Percentiles rank a stretch among this genome's conserved stretches.
Evolutionary conservation across 345 rosid genomes (phyloP).

Genomic region (Citrus maxima): DNA sequence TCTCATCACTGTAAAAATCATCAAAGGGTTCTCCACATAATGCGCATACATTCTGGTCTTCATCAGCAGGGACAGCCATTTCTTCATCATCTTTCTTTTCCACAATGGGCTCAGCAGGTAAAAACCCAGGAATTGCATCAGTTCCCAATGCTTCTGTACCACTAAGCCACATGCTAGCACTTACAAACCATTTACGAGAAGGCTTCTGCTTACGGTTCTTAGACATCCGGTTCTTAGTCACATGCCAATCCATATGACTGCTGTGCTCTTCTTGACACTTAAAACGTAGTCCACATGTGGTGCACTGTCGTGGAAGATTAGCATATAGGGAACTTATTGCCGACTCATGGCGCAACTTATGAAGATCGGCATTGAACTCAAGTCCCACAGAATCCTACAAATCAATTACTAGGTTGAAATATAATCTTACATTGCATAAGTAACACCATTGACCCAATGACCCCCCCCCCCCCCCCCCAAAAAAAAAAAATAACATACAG

Average conservation of each 20-base stretch:
- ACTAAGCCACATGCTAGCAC: slow-evolving; percentile 94
- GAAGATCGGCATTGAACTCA: slow-evolving; percentile 79
- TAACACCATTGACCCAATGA: not conserved
- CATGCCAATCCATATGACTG: slow-evolving; percentile 99
- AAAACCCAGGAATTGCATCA: slow-evolving; percentile 91
- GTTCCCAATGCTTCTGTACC: slow-evolving; percentile 97
- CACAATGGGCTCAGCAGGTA: slow-evolving; percentile 55
- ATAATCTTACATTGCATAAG: slow-evolving; percentile 3
- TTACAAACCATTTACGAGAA: slow-evolving; percentile 98
- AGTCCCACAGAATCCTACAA: slow-evolving; percentile 67
- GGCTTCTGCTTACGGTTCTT: slow-evolving; percentile 93
- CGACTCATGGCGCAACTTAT: slow-evolving; percentile 81
- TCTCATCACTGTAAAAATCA: slow-evolving; percentile 95
- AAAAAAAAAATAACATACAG: not conserved
- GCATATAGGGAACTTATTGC: slow-evolving; percentile 71
- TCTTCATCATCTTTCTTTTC: slow-evolving; percentile 92
- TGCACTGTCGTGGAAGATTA: slow-evolving; percentile 96
- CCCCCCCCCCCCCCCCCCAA: no score
- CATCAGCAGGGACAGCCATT: slow-evolving; percentile 98
- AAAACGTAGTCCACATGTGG: slow-evolving; percentile 93
- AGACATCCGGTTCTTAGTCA: slow-evolving; percentile 92
- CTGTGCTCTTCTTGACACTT: slow-evolving; percentile 95
- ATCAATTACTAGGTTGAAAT: slow-evolving; percentile 32
- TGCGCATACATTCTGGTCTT: slow-evolving; percentile 86
- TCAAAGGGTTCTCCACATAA: slow-evolving; percentile 97